Evolutionary conservation across 768 basidiomycete species (phyloP), one percentile per base, ranked within the genome.

Genomic region (Coprinopsis marcescibilis): DNA sequence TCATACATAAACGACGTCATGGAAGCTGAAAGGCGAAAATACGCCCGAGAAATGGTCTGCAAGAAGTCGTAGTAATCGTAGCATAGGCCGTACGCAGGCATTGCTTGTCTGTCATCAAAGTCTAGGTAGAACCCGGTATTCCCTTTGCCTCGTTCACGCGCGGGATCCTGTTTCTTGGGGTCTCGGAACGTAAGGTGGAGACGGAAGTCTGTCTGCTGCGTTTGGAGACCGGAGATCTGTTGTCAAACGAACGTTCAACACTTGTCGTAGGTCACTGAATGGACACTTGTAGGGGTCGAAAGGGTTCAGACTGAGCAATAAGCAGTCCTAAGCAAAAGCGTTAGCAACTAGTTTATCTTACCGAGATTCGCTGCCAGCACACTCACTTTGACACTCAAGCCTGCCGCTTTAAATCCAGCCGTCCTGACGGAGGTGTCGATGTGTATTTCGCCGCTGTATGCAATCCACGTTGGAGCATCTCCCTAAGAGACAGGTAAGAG

Each of bases 381-480:
- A 53, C 21, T 30, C 58, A 84, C 85, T 69, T 78, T 77, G 34
- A 86, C 76, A 7, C 67, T 71, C 25, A 89, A 67, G 7, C 83
- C 85, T 17, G 76, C 75, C 3, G 81, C 80, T 55, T 62, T 78
- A 61, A 89, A 88, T 0, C 80, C 82, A n/a, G 73, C 65, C 11
- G 81, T 66, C 43, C 70, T 76, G 43, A 81, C 62, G 6, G 64
- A 57, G 3, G 69, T 61, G 38, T 65, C 63, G 21, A 84, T 70
- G n/a, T 53, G 60, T 15, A 88, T 77, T 48, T 85, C 77, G 7
- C 86, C 85, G 15, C 66, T 69, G 54, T 79, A 87, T 1, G 78
- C 69, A 10, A 73, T 69, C 76, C 77, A 83, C 15, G 72, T 75
- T n/a, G 73, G 60, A 1, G 81, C 83, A 55, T 79, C 78, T n/a